These are phyloP conservation scores for Ophiocordyceps sinensis DNA, from an alignment of 2,329 filamentous ascomycete genomes.

Conservation along the genomic window DNA sequence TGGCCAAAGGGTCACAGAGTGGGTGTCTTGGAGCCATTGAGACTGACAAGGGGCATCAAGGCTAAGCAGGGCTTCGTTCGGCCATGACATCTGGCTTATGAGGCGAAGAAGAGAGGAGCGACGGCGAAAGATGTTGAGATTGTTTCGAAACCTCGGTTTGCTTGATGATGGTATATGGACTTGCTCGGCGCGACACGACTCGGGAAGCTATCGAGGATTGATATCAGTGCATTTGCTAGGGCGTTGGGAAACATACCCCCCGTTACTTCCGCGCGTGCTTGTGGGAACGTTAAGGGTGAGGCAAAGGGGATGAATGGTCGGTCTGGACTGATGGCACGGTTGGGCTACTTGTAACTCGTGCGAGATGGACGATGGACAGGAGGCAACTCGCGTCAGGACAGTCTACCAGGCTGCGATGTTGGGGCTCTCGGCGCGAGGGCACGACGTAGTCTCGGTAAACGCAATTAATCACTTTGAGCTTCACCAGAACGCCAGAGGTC, in stretches of 20 bases:
- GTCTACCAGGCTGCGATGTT: too few species aligned
- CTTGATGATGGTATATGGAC: constrained; percentile 2
- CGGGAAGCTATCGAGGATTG: neutral
- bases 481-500: too few species aligned
- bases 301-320: neutral
- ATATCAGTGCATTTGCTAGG: constrained; percentile 16
- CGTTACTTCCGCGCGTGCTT: constrained; percentile 5
- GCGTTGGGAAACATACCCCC: constrained; percentile 20
- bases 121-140: neutral
- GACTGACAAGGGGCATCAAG: constrained; percentile 2
- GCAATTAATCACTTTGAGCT: too few species aligned
- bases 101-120: neutral
- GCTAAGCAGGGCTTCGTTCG: constrained; percentile 16
- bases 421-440: too few species aligned
- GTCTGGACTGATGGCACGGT: neutral
- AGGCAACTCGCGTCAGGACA: too few species aligned
- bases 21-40: neutral
- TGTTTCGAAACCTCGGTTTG: neutral
- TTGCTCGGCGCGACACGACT: neutral
- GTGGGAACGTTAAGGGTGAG: neutral
- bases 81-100: constrained; percentile 6
- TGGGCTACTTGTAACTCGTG: neutral
- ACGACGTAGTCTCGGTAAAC: too few species aligned
- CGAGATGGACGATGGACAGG: too few species aligned
- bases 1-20: neutral